These are phyloP conservation scores for Cyphellophora europaea DNA, from an alignment of 2,329 filamentous ascomycete species.

Conservation along the genomic window DNA sequence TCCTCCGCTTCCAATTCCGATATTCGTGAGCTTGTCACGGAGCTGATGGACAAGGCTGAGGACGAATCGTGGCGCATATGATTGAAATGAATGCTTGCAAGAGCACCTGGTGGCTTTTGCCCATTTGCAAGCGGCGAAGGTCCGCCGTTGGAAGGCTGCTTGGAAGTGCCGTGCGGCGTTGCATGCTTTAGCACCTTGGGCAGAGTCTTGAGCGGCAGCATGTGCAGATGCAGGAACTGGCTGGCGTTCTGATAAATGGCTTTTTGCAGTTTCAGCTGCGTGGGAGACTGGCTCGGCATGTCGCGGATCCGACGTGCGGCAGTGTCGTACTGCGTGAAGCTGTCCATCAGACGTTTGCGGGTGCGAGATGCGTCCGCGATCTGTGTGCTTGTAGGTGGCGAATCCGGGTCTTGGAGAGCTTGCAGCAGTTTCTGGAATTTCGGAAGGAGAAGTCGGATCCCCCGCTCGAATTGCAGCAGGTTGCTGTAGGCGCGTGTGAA, in stretches of 20 bases:
- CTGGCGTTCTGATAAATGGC: slow-evolving; percentile 76
- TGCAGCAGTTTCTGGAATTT: slow-evolving; percentile 71
- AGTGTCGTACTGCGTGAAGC: slow-evolving; percentile 77
- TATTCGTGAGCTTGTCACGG: slow-evolving; percentile 35
- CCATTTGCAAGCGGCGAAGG: slow-evolving; percentile 18
- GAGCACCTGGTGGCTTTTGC: slow-evolving; percentile 28
- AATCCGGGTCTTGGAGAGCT: slow-evolving; percentile 62
- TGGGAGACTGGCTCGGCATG: slow-evolving; percentile 60
- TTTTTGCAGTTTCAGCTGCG: slow-evolving; percentile 67
- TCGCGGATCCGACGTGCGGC: slow-evolving; percentile 75
- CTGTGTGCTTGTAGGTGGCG: slow-evolving; percentile 57
- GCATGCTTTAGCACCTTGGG: slow-evolving; percentile 59
- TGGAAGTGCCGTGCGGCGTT: slow-evolving; percentile 37
- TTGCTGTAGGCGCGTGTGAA: slow-evolving; percentile 63
- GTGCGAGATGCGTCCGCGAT: slow-evolving; percentile 81
- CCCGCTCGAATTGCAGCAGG: slow-evolving; percentile 75
- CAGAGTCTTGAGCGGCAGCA: slow-evolving; percentile 74
- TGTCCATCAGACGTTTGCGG: slow-evolving; percentile 79
- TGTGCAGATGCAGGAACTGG: slow-evolving; percentile 76
- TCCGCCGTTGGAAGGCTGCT: slow-evolving; percentile 5
- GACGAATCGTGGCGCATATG: slow-evolving; percentile 39
- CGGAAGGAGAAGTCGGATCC: slow-evolving; percentile 72
- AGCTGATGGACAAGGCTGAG: slow-evolving; percentile 44
- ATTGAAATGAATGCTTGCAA: slow-evolving; percentile 53
- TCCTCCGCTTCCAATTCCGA: slow-evolving; percentile 72